Evolutionary conservation across 2,329 filamentous ascomycete species (phyloP).

Genomic region (Diaporthe ampelina): DNA sequence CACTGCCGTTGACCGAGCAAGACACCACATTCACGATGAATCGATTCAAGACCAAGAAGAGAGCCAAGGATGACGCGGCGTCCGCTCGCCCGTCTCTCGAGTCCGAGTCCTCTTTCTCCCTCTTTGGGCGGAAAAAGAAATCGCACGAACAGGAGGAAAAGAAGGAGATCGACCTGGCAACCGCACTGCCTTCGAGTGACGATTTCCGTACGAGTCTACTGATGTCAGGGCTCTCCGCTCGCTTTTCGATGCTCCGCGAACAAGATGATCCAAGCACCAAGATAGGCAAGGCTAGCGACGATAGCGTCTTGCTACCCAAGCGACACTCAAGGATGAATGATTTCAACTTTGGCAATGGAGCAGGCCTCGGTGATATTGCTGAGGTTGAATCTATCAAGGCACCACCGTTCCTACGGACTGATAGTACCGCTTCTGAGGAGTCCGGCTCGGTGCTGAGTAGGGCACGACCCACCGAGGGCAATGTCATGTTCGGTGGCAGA

Average conservation of each 20-base stretch:
- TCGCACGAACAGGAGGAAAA: constrained; percentile 69
- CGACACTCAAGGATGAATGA: constrained; percentile 83
- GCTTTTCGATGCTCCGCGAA: constrained; percentile 96
- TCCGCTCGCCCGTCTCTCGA: constrained; percentile 64
- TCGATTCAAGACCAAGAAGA: constrained; percentile 81
- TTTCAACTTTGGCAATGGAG: constrained; percentile 69
- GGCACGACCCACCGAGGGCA: constrained; percentile 86
- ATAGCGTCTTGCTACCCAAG: constrained; percentile 89
- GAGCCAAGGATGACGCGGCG: constrained; percentile 69
- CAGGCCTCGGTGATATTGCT: constrained; percentile 83
- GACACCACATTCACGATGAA: constrained; percentile 70
- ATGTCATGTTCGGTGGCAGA: constrained; percentile 92
- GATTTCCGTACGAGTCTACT: constrained; percentile 96
- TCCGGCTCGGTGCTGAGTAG: constrained; percentile 86
- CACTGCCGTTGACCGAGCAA: constrained; percentile 22
- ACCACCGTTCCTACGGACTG: constrained; percentile 68
- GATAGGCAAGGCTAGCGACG: constrained; percentile 93
- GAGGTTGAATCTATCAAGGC: constrained; percentile 87
- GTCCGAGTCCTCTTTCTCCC: constrained; percentile 63
- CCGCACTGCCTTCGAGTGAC: constrained; percentile 83
- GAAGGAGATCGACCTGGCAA: constrained; percentile 78
- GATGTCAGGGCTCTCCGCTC: constrained; percentile 93
- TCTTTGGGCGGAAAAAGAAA: constrained; percentile 71
- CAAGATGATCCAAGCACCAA: constrained; percentile 92
- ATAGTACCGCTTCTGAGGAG: constrained; percentile 78